phyloP scores from a whole-genome alignment of 73 alveolate species.

The Tetrahymena elliotti region DNA sequence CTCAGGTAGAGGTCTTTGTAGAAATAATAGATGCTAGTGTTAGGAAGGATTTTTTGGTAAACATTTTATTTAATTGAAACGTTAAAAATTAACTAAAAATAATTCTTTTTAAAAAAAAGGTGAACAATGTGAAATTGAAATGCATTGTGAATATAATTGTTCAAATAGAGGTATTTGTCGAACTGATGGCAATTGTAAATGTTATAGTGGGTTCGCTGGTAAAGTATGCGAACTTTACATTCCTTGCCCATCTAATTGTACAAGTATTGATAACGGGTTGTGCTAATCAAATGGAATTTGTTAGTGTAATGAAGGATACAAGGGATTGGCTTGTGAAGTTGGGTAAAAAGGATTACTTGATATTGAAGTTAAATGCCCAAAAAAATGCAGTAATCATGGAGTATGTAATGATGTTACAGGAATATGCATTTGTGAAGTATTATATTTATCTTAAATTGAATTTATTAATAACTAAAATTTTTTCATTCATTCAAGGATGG shows the following conservation, averaged over 20 bases:
- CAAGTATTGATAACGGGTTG: conserved; percentile 21
- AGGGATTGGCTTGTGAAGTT: conserved; percentile 10
- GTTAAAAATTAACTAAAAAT: neutral
- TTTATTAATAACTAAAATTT: neutral
- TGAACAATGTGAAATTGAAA: conserved; percentile 7
- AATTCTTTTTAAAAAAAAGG: conserved; percentile 7
- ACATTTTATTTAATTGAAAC: neutral
- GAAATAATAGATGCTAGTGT: conserved; percentile 26
- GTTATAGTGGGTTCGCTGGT: conserved; percentile 41
- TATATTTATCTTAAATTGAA: neutral
- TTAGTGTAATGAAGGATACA: conserved; percentile 21
- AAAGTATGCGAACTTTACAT: conserved; percentile 10
- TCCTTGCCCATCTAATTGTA: conserved; percentile 39
- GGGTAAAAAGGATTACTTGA: neutral
- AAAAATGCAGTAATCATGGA: neutral
- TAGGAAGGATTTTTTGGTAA: neutral
- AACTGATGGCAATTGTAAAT: conserved; percentile 36
- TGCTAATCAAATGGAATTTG: conserved; percentile 37
- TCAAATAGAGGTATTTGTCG: conserved; percentile 20
- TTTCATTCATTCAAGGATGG: neutral
- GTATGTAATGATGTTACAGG: neutral
- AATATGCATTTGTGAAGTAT: neutral
- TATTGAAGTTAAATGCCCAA: neutral
- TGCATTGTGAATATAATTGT: conserved; percentile 22
- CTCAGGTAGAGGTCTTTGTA: conserved; percentile 15